These are phyloP conservation scores for Geotrichum aggregatum DNA, from an alignment of 1,139 yeast species.

Conservation along the genomic window DNA sequence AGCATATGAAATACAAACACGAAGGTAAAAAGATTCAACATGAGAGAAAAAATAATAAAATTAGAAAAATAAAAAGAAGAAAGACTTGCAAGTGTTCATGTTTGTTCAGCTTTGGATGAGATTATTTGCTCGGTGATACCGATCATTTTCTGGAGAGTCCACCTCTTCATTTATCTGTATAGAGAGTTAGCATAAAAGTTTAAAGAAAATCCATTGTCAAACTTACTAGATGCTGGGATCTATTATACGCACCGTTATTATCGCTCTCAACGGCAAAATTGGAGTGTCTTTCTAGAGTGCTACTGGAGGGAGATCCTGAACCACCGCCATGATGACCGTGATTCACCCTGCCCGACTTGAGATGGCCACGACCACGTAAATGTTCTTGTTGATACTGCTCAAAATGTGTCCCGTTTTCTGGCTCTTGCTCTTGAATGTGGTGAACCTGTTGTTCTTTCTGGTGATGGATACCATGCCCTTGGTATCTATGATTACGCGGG, in stretches of 20 bases:
- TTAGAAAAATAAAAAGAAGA: background rate
- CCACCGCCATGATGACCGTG: too few species aligned
- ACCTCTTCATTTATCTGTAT: too few species aligned
- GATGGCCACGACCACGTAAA: too few species aligned
- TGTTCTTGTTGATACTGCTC: conserved; percentile 12
- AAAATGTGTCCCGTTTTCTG: background rate
- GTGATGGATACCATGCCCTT: too few species aligned
- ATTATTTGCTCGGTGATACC: background rate
- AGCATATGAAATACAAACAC: background rate
- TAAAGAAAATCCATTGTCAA: background rate
- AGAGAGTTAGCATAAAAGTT: background rate
- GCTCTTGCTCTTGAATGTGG: background rate
- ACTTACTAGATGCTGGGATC: background rate
- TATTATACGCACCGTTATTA: background rate
- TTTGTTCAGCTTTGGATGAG: background rate
- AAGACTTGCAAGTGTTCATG: background rate
- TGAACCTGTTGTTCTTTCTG: conserved; percentile 3
- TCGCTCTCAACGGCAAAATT: background rate
- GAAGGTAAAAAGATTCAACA: background rate
- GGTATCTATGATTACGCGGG: too few species aligned
- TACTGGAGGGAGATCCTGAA: too few species aligned
- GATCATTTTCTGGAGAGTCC: background rate
- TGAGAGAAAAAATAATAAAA: background rate
- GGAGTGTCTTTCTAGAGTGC: too few species aligned
- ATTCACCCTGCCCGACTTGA: too few species aligned